Evolutionary conservation across 352 stramenopile species (phyloP), one percentile per base, ranked within the genome.

Genomic region (Phytophthora quininea): DNA sequence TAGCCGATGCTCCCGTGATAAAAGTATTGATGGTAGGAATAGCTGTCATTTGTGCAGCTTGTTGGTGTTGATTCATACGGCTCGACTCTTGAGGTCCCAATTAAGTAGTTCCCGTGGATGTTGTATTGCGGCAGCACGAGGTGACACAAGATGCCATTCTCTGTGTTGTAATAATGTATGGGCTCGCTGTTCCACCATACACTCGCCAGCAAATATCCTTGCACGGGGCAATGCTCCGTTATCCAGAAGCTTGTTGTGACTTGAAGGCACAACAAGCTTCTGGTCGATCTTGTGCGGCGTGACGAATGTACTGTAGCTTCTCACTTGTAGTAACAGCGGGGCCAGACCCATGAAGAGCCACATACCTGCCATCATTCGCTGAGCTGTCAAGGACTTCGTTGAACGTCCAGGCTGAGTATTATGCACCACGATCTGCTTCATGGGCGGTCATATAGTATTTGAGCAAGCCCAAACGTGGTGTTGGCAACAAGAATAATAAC

Each of bases 241-340:
- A 71, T 71, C 35, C 71, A 71, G 62, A 71, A 62, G 9, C 62
- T 62, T 12, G 66, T 66, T 5, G 47, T 51, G n/a, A 67, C 55
- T 35, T 9, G 35, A 24, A 1, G 40, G 33, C 11, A 19, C 29
- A 4, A 59, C 30, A 5, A 62, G 40, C 1, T 10, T 57, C 45
- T 61, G 19, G 5, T 14, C 48, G 7, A 62, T 67, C 30, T 67
- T 67, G 35, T 67, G 52, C 12, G 60, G 43, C 0, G 42, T 57
- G 9, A 45, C 51, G 14, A 62, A 67, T 30, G 65, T 58, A 3
- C 57, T 27, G 12, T 55, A 70, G 35, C 55, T 63, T 35, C 55
- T 42, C 2, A 38, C 10, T 24, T 69, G 66, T 4, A 70, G 38
- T 9, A 70, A 38, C 37, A 69, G 58, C 4, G 59, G 60, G 9